phyloP scores from a whole-genome alignment of 768 basidiomycete species.

The Suillus cothurnatus region DNA sequence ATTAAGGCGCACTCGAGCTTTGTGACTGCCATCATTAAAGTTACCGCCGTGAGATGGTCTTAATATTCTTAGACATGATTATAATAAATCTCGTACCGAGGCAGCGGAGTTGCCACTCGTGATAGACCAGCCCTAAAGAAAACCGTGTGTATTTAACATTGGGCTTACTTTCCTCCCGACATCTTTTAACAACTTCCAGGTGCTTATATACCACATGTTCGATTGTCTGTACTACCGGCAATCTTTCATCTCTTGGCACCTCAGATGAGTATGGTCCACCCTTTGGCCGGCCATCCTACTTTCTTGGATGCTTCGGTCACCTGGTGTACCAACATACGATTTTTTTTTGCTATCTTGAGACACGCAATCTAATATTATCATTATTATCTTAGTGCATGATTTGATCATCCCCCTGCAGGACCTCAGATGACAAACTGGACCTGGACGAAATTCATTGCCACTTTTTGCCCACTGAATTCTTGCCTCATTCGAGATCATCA shows the following conservation, averaged over 20 bases:
- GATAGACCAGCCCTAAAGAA: slow-evolving; percentile 50
- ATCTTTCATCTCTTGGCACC: slow-evolving; percentile 56
- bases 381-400: neutral
- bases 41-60: neutral
- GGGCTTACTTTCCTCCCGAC: slow-evolving; percentile 16
- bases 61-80: neutral
- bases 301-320: slow-evolving; percentile 61
- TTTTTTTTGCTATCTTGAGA: neutral
- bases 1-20: neutral
- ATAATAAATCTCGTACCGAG: neutral
- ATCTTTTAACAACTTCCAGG: slow-evolving; percentile 73
- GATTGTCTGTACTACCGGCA: slow-evolving; percentile 42
- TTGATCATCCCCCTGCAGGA: too few relatives aligned
- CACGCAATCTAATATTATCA: neutral
- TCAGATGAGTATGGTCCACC: slow-evolving; percentile 57
- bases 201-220: slow-evolving; percentile 57
- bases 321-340: slow-evolving; percentile 64
- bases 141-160: slow-evolving; percentile 8
- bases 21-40: too few relatives aligned
- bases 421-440: too few relatives aligned
- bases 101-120: neutral
- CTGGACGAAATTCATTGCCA: neutral
- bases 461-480: neutral
- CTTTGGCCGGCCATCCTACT: slow-evolving; percentile 62
- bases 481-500: neutral